Evolutionary conservation across 192 early-diverging fungal genomes (phyloP).

Genomic region (Coemansia sp.): DNA sequence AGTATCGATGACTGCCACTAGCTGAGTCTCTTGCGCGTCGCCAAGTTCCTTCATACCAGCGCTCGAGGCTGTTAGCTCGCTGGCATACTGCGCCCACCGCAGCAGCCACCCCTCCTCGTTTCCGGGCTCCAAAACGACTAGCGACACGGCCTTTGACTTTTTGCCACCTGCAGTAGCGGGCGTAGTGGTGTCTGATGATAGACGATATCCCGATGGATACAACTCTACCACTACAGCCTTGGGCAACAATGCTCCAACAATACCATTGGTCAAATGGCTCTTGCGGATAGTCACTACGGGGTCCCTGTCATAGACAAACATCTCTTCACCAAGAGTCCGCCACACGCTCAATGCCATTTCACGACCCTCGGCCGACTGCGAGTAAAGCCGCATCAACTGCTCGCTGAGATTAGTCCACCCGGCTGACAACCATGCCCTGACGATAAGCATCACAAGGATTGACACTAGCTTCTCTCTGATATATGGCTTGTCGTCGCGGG

Average conservation of each 20-base stretch:
- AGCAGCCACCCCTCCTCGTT: constrained; percentile 51
- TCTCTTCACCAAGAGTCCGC: constrained; percentile 50
- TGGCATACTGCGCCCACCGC: constrained; percentile 27
- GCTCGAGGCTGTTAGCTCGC: background rate
- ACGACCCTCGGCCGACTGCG: constrained; percentile 9
- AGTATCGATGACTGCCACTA: constrained; percentile 20
- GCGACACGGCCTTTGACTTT: constrained; percentile 14
- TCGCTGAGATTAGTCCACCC: constrained; percentile 38
- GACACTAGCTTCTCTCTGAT: constrained; percentile 48
- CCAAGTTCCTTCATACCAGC: background rate
- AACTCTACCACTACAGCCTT: constrained; percentile 23
- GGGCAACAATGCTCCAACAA: constrained; percentile 45
- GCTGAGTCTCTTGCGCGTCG: constrained; percentile 16
- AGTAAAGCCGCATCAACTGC: constrained; percentile 38
- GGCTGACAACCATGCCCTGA: constrained; percentile 40
- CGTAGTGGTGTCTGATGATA: constrained; percentile 20
- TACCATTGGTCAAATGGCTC: constrained; percentile 43
- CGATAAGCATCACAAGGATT: constrained; percentile 32
- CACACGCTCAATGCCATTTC: constrained; percentile 44
- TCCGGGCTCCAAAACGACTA: constrained; percentile 35
- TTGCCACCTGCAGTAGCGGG: constrained; percentile 2
- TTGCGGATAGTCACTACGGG: constrained; percentile 38
- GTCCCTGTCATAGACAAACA: constrained; percentile 52
- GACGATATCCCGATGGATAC: constrained; percentile 44
- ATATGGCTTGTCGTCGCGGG: constrained; percentile 15